Evolutionary conservation across 2,329 filamentous ascomycete species (phyloP).

Genomic region (Aureobasidium namibiae): DNA sequence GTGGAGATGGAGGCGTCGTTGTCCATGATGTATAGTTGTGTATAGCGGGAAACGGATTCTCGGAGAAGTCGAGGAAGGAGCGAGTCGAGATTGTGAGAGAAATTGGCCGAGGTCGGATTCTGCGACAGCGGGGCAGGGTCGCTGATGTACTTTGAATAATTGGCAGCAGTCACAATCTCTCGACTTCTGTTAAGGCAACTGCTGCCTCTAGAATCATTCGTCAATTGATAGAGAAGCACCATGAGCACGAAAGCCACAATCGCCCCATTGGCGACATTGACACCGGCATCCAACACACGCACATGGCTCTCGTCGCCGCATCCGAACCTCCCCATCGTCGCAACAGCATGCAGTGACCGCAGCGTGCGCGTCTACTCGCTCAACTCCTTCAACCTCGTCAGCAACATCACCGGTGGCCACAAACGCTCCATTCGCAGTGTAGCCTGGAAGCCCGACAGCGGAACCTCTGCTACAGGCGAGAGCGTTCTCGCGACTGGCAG

Average conservation of each 20-base stretch:
- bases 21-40: neutral
- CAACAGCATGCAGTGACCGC: slow-evolving; percentile 79
- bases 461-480: slow-evolving; percentile 38
- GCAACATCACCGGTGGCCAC: slow-evolving; percentile 76
- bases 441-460: slow-evolving; percentile 71
- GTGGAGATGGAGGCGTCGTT: neutral
- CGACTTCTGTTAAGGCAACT: neutral
- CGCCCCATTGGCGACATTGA: slow-evolving; percentile 42
- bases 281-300: slow-evolving; percentile 49
- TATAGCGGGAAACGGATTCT: neutral
- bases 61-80: neutral
- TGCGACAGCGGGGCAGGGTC: neutral
- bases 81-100: neutral
- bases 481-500: slow-evolving; percentile 83
- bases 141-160: neutral
- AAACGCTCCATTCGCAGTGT: slow-evolving; percentile 78
- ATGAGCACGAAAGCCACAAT: slow-evolving; percentile 20
- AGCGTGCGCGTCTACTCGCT: slow-evolving; percentile 86
- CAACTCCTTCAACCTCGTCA: slow-evolving; percentile 68
- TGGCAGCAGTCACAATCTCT: neutral
- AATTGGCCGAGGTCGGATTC: neutral
- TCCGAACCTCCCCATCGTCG: slow-evolving; percentile 76
- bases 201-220: neutral
- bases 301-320: slow-evolving; percentile 84
- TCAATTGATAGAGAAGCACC: neutral